Conservation (phyloP, 2,329 filamentous ascomycete species). For the Penicillium sp. region DNA sequence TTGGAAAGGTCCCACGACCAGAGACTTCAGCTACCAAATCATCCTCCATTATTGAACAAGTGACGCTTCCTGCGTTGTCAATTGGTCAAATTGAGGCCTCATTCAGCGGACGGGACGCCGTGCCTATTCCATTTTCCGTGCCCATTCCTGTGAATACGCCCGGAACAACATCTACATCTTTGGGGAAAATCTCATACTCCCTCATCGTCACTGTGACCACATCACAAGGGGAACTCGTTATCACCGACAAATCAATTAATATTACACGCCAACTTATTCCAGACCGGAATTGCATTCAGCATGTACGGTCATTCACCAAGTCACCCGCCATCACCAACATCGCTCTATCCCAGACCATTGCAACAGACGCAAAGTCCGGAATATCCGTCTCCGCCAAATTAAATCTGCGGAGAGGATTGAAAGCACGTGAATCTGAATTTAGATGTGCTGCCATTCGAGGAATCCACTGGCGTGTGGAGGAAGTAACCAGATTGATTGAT, state of each 20-base stretch:
- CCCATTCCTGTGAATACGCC: slow-evolving; percentile 9
- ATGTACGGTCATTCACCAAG: slow-evolving; percentile 8
- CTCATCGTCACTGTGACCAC: slow-evolving; percentile 4
- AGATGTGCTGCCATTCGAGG: slow-evolving; percentile 9
- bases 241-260: slow-evolving; percentile 2
- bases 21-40: background rate
- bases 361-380: background rate
- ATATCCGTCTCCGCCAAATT: slow-evolving; percentile 16
- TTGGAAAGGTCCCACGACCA: background rate
- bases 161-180: slow-evolving; percentile 2
- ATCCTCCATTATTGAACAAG: slow-evolving; percentile 2
- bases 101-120: background rate
- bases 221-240: background rate
- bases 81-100: background rate
- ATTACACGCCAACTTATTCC: slow-evolving; percentile 7
- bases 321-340: slow-evolving; percentile 9
- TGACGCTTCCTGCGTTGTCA: background rate
- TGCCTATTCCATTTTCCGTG: slow-evolving; percentile 12
- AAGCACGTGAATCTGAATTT: slow-evolving; percentile 8
- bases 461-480: slow-evolving; percentile 16
- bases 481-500: slow-evolving; percentile 10
- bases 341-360: slow-evolving; percentile 5
- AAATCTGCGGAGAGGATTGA: slow-evolving; percentile 27
- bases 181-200: slow-evolving; percentile 12
- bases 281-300: slow-evolving; percentile 7